Evolutionary conservation across 495 filamentous ascomycete species (phyloP), one percentile per base, ranked within the genome.

Genomic region (Thermochaetoides thermophila): DNA sequence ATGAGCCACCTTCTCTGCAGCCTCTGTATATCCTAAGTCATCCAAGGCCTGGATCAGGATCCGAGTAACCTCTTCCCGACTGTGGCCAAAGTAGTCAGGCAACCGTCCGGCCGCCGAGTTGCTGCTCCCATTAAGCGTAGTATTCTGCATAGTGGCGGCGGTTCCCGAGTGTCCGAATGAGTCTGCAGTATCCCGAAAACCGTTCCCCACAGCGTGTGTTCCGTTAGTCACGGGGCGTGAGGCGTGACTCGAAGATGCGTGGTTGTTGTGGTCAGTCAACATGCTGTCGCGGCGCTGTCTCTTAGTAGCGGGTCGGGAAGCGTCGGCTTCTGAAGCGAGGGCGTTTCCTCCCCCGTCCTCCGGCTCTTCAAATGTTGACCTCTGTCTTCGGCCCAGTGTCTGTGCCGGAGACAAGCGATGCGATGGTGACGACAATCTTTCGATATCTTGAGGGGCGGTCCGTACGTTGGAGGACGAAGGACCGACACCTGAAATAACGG

Each of bases 51-150:
- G 89, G 44, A 96, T 91, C 40, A 95, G 55, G 32, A 99, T 81
- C 32, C 89, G 68, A 5, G 89, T 89, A 8, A 96, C 77, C 57
- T 99, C 86, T 60, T 91, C 87, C 48, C 84, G 76, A 51, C 86
- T 76, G 50, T 99, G 87, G 14, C 84, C 85, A 42, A 72, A 78
- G 39, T 69, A 72, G 0, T 40, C 49, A 8, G 44, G 38, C 6
- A 45, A 35, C 15, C 17, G 27, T 14, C 33, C 46, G 21, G 28
- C 31, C 27, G 44, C 52, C 11, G 35, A 31, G 22, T n/a, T n/a
- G n/a, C n/a, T n/a, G n/a, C 21, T 38, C 17, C 34, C 55, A 34
- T 49, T 59, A 29, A 46, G 48, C 6, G 57, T 49, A 5, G 57
- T 51, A n/a, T n/a, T n/a, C n/a, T n/a, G n/a, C n/a, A n/a, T n/a